Conservation (phyloP, 2,329 filamentous ascomycete species). For the Calonectria henricotiae region DNA sequence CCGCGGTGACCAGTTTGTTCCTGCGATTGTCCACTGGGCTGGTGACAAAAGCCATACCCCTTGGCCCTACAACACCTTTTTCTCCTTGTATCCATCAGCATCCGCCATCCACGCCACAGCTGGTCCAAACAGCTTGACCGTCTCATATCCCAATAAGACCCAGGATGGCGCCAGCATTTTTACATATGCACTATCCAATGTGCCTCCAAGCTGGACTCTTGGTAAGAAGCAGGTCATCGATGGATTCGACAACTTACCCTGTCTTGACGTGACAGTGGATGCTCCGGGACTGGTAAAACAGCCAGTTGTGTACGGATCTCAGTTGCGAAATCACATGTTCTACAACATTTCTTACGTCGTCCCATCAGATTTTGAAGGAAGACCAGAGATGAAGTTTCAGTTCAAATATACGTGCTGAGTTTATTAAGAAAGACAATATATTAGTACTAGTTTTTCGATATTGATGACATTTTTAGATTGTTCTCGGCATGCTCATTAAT, state of each 20-base stretch:
- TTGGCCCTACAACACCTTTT: slow-evolving; percentile 60
- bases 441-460: not conserved
- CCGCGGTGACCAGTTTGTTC: slow-evolving; percentile 62
- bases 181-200: slow-evolving; percentile 59
- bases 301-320: slow-evolving; percentile 58
- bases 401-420: slow-evolving; percentile 53
- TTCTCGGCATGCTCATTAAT: no score
- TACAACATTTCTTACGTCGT: slow-evolving; percentile 67
- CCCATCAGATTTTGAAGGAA: slow-evolving; percentile 59
- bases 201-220: slow-evolving; percentile 60
- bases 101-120: slow-evolving; percentile 62
- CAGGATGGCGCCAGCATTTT: slow-evolving; percentile 60
- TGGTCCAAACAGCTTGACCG: slow-evolving; percentile 53
- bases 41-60: slow-evolving; percentile 59
- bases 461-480: no score
- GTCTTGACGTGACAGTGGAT: slow-evolving; percentile 59
- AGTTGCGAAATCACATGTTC: slow-evolving; percentile 61
- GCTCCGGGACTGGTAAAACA: slow-evolving; percentile 59
- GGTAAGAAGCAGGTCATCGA: slow-evolving; percentile 52
- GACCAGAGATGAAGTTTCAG: slow-evolving; percentile 58
- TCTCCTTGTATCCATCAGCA: slow-evolving; percentile 62
- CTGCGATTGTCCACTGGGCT: slow-evolving; percentile 66
- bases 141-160: slow-evolving; percentile 61
- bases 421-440: not conserved
- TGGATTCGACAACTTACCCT: slow-evolving; percentile 59